These are phyloP conservation scores for Xylaria longipes DNA, from an alignment of 495 filamentous ascomycete genomes.

Conservation along the genomic window DNA sequence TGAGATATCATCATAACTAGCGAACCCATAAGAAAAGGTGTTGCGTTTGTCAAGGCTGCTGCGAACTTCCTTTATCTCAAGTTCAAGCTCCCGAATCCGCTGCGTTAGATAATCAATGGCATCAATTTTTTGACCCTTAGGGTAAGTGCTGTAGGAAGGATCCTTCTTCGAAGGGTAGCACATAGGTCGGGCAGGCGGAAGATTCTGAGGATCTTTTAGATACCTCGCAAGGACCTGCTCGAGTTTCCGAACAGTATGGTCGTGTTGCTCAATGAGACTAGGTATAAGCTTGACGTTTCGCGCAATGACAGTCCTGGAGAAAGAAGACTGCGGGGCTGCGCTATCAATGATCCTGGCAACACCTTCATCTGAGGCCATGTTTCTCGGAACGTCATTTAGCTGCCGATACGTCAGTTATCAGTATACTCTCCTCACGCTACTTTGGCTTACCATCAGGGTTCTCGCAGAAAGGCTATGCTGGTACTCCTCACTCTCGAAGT, in stretches of 20 bases:
- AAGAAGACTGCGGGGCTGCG: conserved; percentile 73
- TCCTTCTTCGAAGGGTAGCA: conserved; percentile 80
- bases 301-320: conserved; percentile 81
- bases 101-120: conserved; percentile 92
- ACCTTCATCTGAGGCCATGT: conserved; percentile 80
- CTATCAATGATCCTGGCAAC: conserved; percentile 79
- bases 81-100: conserved; percentile 81
- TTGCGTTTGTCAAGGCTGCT: conserved; percentile 83
- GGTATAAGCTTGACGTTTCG: conserved; percentile 91
- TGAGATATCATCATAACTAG: conserved; percentile 85
- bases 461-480: conserved; percentile 86
- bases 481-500: conserved; percentile 89
- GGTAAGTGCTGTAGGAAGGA: conserved; percentile 59
- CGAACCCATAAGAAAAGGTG: conserved; percentile 90
- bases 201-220: conserved; percentile 80
- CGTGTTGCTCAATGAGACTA: conserved; percentile 81
- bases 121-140: conserved; percentile 78
- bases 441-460: conserved; percentile 76
- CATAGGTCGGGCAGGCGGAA: conserved; percentile 78
- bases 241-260: conserved; percentile 76
- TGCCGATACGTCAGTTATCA: conserved; percentile 42
- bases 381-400: conserved; percentile 84
- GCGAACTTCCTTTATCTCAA: conserved; percentile 82
- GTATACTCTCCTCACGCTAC: background rate
- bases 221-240: conserved; percentile 88